Conservation (phyloP, 2,329 filamentous ascomycete genomes). For the Verticillium dahliae region DNA sequence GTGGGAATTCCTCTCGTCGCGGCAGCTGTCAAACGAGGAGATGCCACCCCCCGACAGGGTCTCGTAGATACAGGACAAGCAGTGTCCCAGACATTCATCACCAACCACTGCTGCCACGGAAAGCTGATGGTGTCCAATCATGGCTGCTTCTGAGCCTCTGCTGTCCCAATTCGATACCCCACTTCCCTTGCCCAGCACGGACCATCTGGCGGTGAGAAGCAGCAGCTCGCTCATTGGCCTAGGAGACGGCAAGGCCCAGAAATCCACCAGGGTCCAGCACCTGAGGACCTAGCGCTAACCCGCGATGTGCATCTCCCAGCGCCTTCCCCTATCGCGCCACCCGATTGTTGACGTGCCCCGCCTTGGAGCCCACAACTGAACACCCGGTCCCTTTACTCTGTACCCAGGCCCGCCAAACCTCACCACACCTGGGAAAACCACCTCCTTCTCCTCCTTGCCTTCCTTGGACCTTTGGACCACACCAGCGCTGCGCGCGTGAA, state of each 20-base stretch:
- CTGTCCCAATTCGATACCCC: not conserved
- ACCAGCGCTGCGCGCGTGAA: conserved; percentile 27
- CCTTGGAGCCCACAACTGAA: conserved; percentile 17
- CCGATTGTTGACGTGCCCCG: conserved; percentile 17
- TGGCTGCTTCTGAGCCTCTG: not conserved
- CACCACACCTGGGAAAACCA: conserved; percentile 25
- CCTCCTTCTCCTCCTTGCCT: conserved; percentile 21
- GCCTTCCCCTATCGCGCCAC: conserved; percentile 10
- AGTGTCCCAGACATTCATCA: not conserved
- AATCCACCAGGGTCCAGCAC: not conserved
- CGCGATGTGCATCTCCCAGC: conserved; percentile 4
- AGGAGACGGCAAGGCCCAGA: not conserved
- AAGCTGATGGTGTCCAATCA: not conserved
- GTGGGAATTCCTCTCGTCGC: not conserved
- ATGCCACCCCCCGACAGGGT: not conserved
- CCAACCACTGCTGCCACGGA: not conserved
- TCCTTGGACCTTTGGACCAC: conserved; percentile 17
- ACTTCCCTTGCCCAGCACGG: conserved; percentile 5
- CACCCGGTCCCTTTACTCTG: not conserved
- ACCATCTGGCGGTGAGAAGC: conserved; percentile 17
- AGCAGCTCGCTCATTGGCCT: conserved; percentile 5
- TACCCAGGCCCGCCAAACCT: conserved; percentile 13
- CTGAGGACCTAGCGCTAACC: conserved; percentile 8
- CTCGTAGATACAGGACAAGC: not conserved
- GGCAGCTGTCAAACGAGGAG: not conserved